Percentiles rank a stretch among this genome's conserved stretches.
Conservation (phyloP, 1,284 basidiomycete genomes). For the Apiotrichum domesticum region DNA sequence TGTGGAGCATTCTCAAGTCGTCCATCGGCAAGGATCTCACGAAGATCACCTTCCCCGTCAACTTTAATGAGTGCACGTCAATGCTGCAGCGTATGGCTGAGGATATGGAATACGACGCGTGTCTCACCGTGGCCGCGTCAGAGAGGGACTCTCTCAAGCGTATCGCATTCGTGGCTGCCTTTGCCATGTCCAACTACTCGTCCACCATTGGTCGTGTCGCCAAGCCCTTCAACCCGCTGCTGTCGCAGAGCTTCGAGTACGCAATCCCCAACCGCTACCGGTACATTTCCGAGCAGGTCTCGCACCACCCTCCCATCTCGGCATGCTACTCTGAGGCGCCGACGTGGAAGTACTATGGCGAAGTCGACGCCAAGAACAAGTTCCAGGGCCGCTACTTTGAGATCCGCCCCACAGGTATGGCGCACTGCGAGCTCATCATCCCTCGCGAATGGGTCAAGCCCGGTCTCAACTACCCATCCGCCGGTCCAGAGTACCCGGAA, state of each 20-base stretch:
- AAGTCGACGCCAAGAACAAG: constrained; percentile 73
- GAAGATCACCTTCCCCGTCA: constrained; percentile 87
- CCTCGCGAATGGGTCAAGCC: constrained; percentile 56
- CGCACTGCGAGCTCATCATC: constrained; percentile 78
- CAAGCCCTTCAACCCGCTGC: constrained; percentile 75
- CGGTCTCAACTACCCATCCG: constrained; percentile 38
- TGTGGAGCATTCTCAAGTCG: constrained; percentile 94
- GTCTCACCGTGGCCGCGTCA: constrained; percentile 65
- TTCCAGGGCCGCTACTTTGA: constrained; percentile 96
- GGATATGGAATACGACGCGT: constrained; percentile 94
- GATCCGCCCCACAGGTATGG: constrained; percentile 89
- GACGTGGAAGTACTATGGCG: constrained; percentile 85
- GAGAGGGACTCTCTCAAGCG: constrained; percentile 74
- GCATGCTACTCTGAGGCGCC: constrained; percentile 92
- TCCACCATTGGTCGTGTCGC: constrained; percentile 91
- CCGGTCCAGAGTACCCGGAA: constrained; percentile 36
- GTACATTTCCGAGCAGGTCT: constrained; percentile 91
- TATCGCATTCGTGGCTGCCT: constrained; percentile 89
- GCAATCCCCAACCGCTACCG: constrained; percentile 83
- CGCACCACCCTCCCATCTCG: constrained; percentile 95
- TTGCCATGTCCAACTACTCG: constrained; percentile 95
- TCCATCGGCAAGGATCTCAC: constrained; percentile 97
- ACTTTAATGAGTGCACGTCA: constrained; percentile 92
- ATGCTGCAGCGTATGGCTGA: constrained; percentile 82
- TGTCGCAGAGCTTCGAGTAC: constrained; percentile 91